A percentile compares a stretch with the other conserved stretches of the same genome.
Evolutionary conservation across 2,329 filamentous ascomycete species (phyloP).

Genomic region (Sporothrix globosa): DNA sequence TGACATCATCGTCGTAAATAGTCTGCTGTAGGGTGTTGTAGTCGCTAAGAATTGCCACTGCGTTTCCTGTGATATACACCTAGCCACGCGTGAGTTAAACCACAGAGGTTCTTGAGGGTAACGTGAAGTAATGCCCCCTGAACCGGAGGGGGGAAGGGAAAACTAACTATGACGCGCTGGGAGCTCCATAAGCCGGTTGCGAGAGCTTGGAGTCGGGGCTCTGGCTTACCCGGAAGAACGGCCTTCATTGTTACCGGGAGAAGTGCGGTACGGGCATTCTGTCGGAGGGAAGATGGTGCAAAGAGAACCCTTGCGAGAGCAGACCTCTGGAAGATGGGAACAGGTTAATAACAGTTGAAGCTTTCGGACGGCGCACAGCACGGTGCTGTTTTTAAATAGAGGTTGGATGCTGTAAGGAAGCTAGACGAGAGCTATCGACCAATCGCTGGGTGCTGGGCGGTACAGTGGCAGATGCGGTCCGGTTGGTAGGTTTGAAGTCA

Average conservation of each 20-base stretch:
- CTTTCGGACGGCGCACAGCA: neutral
- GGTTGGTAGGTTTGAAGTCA: neutral
- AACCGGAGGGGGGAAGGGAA: neutral
- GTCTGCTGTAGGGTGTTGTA: conserved; percentile 81
- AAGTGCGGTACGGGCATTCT: conserved; percentile 33
- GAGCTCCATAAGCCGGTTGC: conserved; percentile 52
- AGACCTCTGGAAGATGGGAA: neutral
- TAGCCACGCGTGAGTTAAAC: conserved; percentile 43
- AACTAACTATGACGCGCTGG: conserved; percentile 44
- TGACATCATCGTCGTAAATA: conserved; percentile 79
- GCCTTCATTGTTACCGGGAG: conserved; percentile 49
- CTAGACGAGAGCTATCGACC: neutral
- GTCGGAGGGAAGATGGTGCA: neutral
- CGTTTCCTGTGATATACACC: conserved; percentile 89
- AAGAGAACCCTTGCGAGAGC: neutral
- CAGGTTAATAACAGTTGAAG: neutral
- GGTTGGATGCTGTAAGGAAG: neutral
- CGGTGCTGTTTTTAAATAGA: neutral
- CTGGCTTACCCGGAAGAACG: conserved; percentile 54
- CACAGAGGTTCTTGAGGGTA: neutral
- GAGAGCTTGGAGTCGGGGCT: conserved; percentile 53
- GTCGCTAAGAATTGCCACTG: conserved; percentile 79
- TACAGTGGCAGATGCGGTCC: neutral
- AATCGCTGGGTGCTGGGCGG: neutral
- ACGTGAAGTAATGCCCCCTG: conserved; percentile 13